A percentile compares a stretch with the other conserved stretches of the same genome.
These are phyloP conservation scores for Diversispora eburnea DNA, from an alignment of 192 early-diverging fungal species.

Conservation along the genomic window DNA sequence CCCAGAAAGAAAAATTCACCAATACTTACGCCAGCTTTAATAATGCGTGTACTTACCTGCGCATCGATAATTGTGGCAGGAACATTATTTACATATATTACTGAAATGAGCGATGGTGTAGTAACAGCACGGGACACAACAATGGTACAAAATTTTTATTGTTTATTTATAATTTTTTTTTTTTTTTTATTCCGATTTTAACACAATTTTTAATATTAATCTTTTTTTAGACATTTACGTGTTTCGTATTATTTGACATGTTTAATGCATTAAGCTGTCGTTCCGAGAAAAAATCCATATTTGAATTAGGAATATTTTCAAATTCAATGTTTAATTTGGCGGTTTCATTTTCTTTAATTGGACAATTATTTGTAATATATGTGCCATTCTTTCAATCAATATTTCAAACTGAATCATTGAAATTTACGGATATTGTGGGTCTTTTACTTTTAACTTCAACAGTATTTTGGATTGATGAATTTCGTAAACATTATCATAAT, in stretches of 20 bases:
- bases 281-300: slow-evolving; percentile 77
- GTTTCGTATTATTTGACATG: slow-evolving; percentile 95
- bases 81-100: slow-evolving; percentile 78
- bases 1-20: slow-evolving; percentile 75
- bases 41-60: slow-evolving; percentile 73
- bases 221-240: slow-evolving; percentile 81
- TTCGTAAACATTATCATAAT: slow-evolving; percentile 54
- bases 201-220: neutral
- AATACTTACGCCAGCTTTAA: slow-evolving; percentile 71
- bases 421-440: slow-evolving; percentile 66
- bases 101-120: slow-evolving; percentile 71
- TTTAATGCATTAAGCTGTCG: slow-evolving; percentile 93
- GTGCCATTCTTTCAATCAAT: slow-evolving; percentile 85
- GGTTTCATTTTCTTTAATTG: slow-evolving; percentile 71
- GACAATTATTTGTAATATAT: slow-evolving; percentile 87
- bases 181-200: neutral
- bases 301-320: slow-evolving; percentile 74
- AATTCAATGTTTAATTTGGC: slow-evolving; percentile 91
- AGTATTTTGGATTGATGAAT: slow-evolving; percentile 86
- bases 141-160: slow-evolving; percentile 60
- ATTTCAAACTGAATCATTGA: slow-evolving; percentile 88
- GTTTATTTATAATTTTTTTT: neutral
- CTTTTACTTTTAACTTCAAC: slow-evolving; percentile 66
- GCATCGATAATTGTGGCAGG: slow-evolving; percentile 79
- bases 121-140: slow-evolving; percentile 77